Base-by-base conservation (phyloP, 495 filamentous ascomycete genomes). In the Parathielavia hyrcaniae region DNA sequence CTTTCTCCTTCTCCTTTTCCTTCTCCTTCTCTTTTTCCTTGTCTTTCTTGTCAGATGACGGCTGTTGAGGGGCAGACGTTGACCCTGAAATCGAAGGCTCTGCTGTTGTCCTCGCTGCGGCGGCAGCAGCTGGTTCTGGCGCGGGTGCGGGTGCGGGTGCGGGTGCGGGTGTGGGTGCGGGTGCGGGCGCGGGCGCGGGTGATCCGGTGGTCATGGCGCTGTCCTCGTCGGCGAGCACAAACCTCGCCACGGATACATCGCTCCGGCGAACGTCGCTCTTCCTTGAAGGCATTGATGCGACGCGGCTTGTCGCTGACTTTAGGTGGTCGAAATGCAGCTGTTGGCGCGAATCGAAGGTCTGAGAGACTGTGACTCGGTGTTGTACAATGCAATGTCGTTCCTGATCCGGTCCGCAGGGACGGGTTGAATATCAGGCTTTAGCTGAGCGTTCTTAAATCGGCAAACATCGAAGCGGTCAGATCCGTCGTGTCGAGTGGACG, bases 241-340 rank as follows among this genome's bases (percentile, higher is more conserved):
- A 75, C 39, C 71, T 66, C 1, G 75, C 75, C 54, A 65, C 71
- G 8, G 75, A 76, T 48, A 73, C 69, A 60, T 76, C 72, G 65
- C 67, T 71, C 57, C 68, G 66, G 39, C 71, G 68, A 19, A 61
- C 61, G 47, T 75, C 71, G 57, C 60, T 69, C 55, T 76, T 76
- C 9, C 68, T 62, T 20, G 71, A 59, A 1, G 71, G 70, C 75
- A 77, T 75, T 22, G 64, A 56, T 40, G 45, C 19, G n/a, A n/a
- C 48, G 41, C 10, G 49, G 3, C 26, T 46, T 36, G 5, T 14
- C 12, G 6, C 7, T 45, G 19, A 19, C 14, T 20, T 38, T 38
- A n/a, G n/a, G n/a, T 14, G 35, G 16, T 17, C 11, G 46, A n/a
- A 20, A 26, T 1, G 41, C 9, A 8, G 41, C 9, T 8, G 19